Base-by-base conservation (phyloP, 306 rosid species). In the Acacia acuminata region DNA sequence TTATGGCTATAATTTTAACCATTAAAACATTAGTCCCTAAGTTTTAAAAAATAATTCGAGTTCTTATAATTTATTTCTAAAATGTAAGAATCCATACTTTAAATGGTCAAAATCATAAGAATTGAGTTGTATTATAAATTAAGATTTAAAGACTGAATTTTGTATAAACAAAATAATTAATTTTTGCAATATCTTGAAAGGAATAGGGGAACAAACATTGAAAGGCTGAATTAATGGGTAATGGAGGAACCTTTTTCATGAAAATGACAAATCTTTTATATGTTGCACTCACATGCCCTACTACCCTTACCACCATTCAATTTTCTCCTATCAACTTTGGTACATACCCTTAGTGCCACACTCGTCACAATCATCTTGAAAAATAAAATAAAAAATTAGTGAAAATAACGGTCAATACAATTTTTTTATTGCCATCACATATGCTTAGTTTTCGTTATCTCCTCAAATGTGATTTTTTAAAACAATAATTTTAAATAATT, bases 351-450 rank as follows among this genome's bases (percentile, higher is more conserved):
- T 50, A 14, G 71, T 66, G 45, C 71, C 30, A 30, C 24, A 24
- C 65, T 81, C 45, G 60, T 74, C 85, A 55, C 83, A 30, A 12
- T 73, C 85, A 84, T 30, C 76, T 25, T 4, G 13, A 25, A 25
- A 5, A 30, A 30, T 27, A 4, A 4, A 4, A 36, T 4, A 56
- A 19, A 5, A 16, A 48, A 13, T 3, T 27, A 64, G n/a, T 30
- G 38, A 12, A 63, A 25, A 63, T 10, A 12, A 5, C 27, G 10
- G 0, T 22, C 32, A 58, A 58, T 58, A n/a, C 14, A 20, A 53
- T 53, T 53, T 53, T 53, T 19, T 38, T 38, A 1, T 38, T 38
- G 8, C 42, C 42, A 38, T 38, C 8, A 36, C 40, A 38, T 38
- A 38, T 38, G 42, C 8, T 5, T 8, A 38, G 1, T 38, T 38